A percentile compares a stretch with the other conserved stretches of the same genome.
Conservation (phyloP, 2,329 filamentous ascomycete genomes). For the Paecilomyces dactylethromorphus region DNA sequence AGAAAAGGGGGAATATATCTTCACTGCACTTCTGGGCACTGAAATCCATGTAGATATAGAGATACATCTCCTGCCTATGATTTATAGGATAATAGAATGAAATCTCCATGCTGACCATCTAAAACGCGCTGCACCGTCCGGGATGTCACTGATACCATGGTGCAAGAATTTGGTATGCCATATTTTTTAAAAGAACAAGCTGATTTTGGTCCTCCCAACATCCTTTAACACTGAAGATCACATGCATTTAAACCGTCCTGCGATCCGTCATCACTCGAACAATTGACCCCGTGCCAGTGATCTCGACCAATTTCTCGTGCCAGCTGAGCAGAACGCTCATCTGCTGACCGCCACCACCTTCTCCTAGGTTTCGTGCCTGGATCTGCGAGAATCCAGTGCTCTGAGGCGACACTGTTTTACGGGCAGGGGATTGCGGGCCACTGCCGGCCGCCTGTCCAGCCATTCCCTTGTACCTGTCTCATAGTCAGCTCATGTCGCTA, state of each 20-base stretch:
- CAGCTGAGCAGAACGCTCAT: constrained; percentile 98
- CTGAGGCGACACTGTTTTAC: constrained; percentile 60
- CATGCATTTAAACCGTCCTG: constrained; percentile 63
- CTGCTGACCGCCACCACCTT: constrained; percentile 68
- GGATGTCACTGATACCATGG: neutral
- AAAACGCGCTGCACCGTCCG: constrained; percentile 2
- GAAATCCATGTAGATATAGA: neutral
- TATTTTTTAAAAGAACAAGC: constrained; percentile 1
- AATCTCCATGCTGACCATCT: neutral
- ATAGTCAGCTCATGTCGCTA: neutral
- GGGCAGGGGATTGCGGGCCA: constrained; percentile 43
- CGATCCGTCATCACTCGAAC: constrained; percentile 94
- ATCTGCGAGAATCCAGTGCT: constrained; percentile 85
- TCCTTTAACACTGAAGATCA: neutral
- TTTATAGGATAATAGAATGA: constrained; percentile 11
- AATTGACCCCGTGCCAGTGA: constrained; percentile 87
- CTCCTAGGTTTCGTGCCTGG: constrained; percentile 49
- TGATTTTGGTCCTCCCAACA: neutral
- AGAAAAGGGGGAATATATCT: constrained; percentile 9
- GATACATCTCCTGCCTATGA: neutral
- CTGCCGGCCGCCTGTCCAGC: constrained; percentile 34
- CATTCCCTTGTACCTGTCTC: constrained; percentile 86
- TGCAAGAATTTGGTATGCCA: neutral
- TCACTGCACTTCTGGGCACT: neutral
- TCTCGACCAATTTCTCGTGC: constrained; percentile 97